phyloP scores from a whole-genome alignment of 2,329 filamentous ascomycete genomes.

The Pyricularia pennisetigena region DNA sequence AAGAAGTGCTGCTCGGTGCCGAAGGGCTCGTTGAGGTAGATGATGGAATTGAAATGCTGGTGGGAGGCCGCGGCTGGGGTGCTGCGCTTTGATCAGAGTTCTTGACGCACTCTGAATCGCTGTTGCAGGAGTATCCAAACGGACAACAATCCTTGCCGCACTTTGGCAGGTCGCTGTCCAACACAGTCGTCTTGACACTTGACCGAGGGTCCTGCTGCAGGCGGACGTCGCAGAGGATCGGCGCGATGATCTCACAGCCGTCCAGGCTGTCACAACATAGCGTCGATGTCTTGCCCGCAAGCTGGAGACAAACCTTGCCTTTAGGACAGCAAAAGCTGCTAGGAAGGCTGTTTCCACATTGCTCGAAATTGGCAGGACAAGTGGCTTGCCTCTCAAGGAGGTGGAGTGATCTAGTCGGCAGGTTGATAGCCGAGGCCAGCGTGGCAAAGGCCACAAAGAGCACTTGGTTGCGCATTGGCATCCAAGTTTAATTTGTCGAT shows the following conservation, averaged over 20 bases:
- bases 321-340: constrained; percentile 57
- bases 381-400: constrained; percentile 34
- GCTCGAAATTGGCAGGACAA: constrained; percentile 30
- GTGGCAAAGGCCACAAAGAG: constrained; percentile 11
- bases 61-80: constrained; percentile 12
- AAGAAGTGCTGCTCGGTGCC: constrained; percentile 8
- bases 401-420: constrained; percentile 17
- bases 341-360: constrained; percentile 35
- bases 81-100: constrained; percentile 38
- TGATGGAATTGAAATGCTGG: constrained; percentile 13
- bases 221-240: constrained; percentile 54
- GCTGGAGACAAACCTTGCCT: constrained; percentile 42
- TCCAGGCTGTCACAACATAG: constrained; percentile 57
- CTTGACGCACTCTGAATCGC: constrained; percentile 36
- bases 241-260: constrained; percentile 50
- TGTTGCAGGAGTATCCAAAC: constrained; percentile 57
- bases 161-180: constrained; percentile 41
- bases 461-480: neutral
- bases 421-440: constrained; percentile 23
- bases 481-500: neutral
- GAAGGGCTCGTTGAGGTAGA: constrained; percentile 9
- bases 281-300: constrained; percentile 56
- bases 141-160: constrained; percentile 62
- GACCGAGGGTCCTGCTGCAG: constrained; percentile 56
- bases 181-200: constrained; percentile 56